Evolutionary conservation across 768 basidiomycete species (phyloP), one percentile per base, ranked within the genome.

Genomic region (Lactarius evosmus): DNA sequence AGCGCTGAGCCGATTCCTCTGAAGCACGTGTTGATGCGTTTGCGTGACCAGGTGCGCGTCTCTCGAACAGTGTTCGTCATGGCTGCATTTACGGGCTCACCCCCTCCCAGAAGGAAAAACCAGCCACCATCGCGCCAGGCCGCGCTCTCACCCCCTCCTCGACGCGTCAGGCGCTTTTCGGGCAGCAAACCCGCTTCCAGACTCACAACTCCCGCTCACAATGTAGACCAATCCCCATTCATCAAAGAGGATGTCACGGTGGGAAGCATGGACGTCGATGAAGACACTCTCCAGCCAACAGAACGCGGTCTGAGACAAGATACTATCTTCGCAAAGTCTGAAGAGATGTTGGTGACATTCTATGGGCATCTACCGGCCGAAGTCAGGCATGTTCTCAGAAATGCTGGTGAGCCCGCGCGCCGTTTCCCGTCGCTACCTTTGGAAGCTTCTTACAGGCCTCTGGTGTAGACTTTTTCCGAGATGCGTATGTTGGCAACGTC

Each of bases 311-410:
- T 70, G 30, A 72, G 66, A 64, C 56, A 69, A 17, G 78, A 79
- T 46, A 72, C 72, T 2, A 66, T 85, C 34, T 89, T 87, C 73
- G 88, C 89, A 54, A 87, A 87, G 73, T 89, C 89, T 36, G 83
- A 88, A 67, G 86, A 92, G 74, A 74, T 91, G 66, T 70, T 80
- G 14, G 87, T 85, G 27, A 77, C 82, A 25, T 85, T 89, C 73
- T 87, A 91, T 70, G 85, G 88, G 29, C 78, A 80, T 68, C 72
- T 92, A 55, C 91, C 91, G 3, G 75, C 85, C 7, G 91, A 93
- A 70, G 85, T 91, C 58, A 87, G 83, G 69, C 88, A 89, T 66
- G 80, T 86, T 22, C 77, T 92, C 54, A 83, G 80, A 67, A 84
- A 80, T 69, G 84, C 88, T 68, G 87, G 90, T 87, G 67, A 60